Conservation (phyloP, 345 rosid genomes). For the Hibiscus mutabilis region DNA sequence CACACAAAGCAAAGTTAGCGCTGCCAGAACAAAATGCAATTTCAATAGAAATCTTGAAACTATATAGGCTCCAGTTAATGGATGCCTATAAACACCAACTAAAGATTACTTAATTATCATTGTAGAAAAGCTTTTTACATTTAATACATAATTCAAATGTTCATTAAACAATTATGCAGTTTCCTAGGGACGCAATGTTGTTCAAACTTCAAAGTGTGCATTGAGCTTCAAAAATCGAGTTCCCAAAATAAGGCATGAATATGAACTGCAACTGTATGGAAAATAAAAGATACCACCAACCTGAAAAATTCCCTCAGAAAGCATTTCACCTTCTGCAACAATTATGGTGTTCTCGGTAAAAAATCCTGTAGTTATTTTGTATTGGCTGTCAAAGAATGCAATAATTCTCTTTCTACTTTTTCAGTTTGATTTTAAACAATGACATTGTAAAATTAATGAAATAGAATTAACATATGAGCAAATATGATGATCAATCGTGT, state of each 20-base stretch:
- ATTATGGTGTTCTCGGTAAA: slow-evolving; percentile 87
- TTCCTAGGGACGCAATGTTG: too few species aligned
- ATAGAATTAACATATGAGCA: not conserved
- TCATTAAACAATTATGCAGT: too few species aligned
- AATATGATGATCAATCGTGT: not conserved
- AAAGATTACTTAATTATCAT: not conserved
- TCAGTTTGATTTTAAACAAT: not conserved
- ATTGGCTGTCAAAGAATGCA: slow-evolving; percentile 48
- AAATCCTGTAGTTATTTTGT: slow-evolving; percentile 90
- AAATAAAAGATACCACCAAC: slow-evolving; percentile 28
- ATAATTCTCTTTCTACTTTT: not conserved
- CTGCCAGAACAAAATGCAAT: slow-evolving; percentile 1
- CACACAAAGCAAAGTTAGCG: slow-evolving; percentile 13
- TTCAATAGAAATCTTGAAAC: not conserved
- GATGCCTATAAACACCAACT: not conserved
- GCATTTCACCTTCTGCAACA: slow-evolving; percentile 92
- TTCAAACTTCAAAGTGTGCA: not conserved
- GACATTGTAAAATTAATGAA: not conserved
- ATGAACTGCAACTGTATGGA: slow-evolving; percentile 4
- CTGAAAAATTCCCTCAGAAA: slow-evolving; percentile 69
- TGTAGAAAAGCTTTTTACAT: not conserved
- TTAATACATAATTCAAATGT: too few species aligned
- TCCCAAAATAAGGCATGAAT: too few species aligned
- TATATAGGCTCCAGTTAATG: not conserved
- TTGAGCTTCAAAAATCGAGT: not conserved